Evolutionary conservation across 805 yeast species (phyloP), one percentile per base, ranked within the genome.

Genomic region (Maudiozyma saulgeensis): DNA sequence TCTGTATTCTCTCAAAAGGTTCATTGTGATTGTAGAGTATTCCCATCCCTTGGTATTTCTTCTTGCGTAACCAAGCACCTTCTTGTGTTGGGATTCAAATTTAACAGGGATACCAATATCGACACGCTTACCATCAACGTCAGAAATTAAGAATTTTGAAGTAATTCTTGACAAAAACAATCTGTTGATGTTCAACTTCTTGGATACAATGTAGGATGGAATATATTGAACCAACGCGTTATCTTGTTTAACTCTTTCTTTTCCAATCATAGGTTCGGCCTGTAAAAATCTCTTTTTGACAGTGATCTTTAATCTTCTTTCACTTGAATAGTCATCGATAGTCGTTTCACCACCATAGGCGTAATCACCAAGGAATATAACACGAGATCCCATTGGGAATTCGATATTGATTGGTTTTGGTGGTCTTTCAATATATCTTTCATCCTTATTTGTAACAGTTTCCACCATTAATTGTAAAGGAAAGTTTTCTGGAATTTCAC

Each of bases 391-490:
- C 4, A 75, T 48, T 18, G 97, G 97, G 67, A 77, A 93, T 64
- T 91, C 97, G 54, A 86, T 79, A 7, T 80, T 82, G 50, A 93
- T 72, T 6, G 96, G 88, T 37, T 79, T 61, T 2, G 97, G 87
- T 1, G 82, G 79, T 54, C 81, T 79, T 58, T 87, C 88, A 32
- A 69, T 67, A 61, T 71, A 87, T 62, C 99, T 77, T 55, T 69
- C 72, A 64, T 93, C 99, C 55, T 79, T 78, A 61, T 87, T 79
- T 21, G 70, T 68, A 26, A 93, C 89, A 28, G 75, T 73, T 49
- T 85, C 86, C 13, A 93, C 95, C 57, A 89, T 73, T 35, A 88
- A 67, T 65, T 89, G 95, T 43, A 84, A 67, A n/a, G 99, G 96
- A 58, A 76, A 82, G 7, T 69, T 67, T 51, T 77, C 83, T 16